Evolutionary conservation across 805 yeast genomes (phyloP).

Genomic region (Wickerhamomyces alni): DNA sequence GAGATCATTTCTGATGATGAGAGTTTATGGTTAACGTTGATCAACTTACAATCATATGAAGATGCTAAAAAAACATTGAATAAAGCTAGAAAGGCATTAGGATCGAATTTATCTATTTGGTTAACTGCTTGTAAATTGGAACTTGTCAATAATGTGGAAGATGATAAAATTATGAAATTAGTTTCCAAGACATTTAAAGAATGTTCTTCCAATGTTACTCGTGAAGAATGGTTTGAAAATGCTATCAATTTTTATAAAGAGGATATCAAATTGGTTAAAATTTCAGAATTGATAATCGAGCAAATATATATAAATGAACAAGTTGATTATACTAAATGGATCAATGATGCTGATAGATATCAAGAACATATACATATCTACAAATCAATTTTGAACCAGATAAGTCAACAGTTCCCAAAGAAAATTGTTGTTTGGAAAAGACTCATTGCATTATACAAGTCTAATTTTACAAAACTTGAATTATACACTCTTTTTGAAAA

Average conservation of each 20-base stretch:
- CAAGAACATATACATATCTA: conserved; percentile 14
- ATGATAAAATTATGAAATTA: conserved; percentile 40
- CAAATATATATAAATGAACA: conserved; percentile 31
- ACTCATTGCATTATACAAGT: conserved; percentile 33
- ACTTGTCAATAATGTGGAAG: conserved; percentile 40
- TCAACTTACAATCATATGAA: conserved; percentile 35
- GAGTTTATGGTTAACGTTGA: conserved; percentile 58
- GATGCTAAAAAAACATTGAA: conserved; percentile 53
- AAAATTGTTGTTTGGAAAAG: conserved; percentile 42
- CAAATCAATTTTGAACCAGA: conserved; percentile 40
- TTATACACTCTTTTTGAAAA: conserved; percentile 44
- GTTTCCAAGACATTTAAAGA: conserved; percentile 43
- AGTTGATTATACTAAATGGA: conserved; percentile 20
- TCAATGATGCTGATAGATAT: conserved; percentile 19
- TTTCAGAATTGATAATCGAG: conserved; percentile 50
- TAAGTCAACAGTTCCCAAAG: conserved; percentile 42
- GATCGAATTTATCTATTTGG: conserved; percentile 54
- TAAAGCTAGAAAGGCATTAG: conserved; percentile 51
- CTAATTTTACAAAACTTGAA: conserved; percentile 20
- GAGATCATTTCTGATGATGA: conserved; percentile 62
- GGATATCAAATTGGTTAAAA: conserved; percentile 27
- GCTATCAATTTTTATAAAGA: conserved; percentile 50
- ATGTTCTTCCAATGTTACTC: conserved; percentile 26
- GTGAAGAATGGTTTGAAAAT: conserved; percentile 47
- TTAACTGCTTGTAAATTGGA: conserved; percentile 64